These are phyloP conservation scores for Corylus americana DNA, from an alignment of 306 rosid species.

Conservation along the genomic window DNA sequence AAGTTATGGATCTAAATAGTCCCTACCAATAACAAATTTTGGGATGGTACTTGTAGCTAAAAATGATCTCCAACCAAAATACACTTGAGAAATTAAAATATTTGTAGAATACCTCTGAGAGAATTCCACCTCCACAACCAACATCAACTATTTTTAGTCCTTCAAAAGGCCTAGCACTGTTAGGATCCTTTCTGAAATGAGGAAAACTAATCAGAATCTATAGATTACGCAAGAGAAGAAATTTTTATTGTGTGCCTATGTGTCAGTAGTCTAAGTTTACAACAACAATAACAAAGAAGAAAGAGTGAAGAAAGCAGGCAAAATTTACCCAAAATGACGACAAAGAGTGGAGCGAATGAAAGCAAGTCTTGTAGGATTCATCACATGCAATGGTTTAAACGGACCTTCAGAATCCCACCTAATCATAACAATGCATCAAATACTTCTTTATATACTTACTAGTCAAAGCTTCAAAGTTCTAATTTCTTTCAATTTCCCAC, in stretches of 20 bases:
- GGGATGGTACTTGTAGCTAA: background rate
- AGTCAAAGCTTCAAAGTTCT: background rate
- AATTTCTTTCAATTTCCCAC: background rate
- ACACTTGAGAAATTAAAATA: constrained; percentile 7
- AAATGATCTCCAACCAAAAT: background rate
- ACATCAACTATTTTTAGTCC: constrained; percentile 87
- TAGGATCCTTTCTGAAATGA: constrained; percentile 76
- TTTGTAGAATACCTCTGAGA: constrained; percentile 62
- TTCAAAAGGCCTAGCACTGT: constrained; percentile 65
- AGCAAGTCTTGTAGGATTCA: constrained; percentile 91
- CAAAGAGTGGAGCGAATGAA: constrained; percentile 84
- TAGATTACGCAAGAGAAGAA: constrained; percentile 13
- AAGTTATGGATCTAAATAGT: background rate
- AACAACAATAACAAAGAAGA: background rate
- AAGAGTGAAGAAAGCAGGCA: background rate
- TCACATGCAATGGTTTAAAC: constrained; percentile 79
- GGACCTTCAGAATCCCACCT: constrained; percentile 99
- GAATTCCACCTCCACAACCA: constrained; percentile 98
- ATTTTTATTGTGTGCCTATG: background rate
- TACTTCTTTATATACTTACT: too few species aligned
- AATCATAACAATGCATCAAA: background rate
- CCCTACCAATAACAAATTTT: background rate
- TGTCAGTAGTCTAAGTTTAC: too few species aligned
- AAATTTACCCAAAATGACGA: constrained; percentile 67
- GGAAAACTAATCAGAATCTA: constrained; percentile 21